Evolutionary conservation across 2,329 filamentous ascomycete species (phyloP).

Genomic region (Aspergillus fischeri): DNA sequence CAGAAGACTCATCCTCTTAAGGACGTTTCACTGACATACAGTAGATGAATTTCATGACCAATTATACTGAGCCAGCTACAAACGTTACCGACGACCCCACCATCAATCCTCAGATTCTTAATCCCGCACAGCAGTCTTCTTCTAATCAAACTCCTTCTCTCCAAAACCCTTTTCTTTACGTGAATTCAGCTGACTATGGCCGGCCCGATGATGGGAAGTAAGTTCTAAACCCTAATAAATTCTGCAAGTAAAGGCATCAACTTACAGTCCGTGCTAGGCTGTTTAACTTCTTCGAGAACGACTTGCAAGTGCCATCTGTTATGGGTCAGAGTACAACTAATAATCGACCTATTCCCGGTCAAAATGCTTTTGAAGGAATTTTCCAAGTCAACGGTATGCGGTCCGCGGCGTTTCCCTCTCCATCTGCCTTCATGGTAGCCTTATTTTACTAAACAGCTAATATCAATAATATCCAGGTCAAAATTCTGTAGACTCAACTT

Average conservation of each 20-base stretch:
- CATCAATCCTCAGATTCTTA: constrained; percentile 39
- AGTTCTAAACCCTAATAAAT: constrained; percentile 3
- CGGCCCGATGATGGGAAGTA: constrained; percentile 26
- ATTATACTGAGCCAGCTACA: constrained; percentile 23
- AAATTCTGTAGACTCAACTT: constrained; percentile 4
- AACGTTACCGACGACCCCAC: constrained; percentile 29
- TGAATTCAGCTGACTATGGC: constrained; percentile 24
- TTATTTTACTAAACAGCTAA: background rate
- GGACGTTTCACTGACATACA: constrained; percentile 9
- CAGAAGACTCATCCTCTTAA: background rate
- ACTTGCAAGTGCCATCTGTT: constrained; percentile 1
- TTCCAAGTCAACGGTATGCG: background rate
- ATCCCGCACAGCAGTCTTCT: constrained; percentile 21
- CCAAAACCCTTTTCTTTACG: constrained; percentile 26
- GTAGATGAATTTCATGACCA: constrained; percentile 28
- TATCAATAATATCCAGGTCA: constrained; percentile 6
- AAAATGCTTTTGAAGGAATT: background rate
- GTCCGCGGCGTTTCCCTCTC: background rate
- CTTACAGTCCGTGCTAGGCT: background rate
- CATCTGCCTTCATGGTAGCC: background rate
- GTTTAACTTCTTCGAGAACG: constrained; percentile 2
- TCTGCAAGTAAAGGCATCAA: background rate
- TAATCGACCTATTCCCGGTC: background rate
- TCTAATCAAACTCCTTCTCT: constrained; percentile 20
- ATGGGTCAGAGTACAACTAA: background rate